Conservation (phyloP, 768 basidiomycete species). For the Pisolithus tinctorius region DNA sequence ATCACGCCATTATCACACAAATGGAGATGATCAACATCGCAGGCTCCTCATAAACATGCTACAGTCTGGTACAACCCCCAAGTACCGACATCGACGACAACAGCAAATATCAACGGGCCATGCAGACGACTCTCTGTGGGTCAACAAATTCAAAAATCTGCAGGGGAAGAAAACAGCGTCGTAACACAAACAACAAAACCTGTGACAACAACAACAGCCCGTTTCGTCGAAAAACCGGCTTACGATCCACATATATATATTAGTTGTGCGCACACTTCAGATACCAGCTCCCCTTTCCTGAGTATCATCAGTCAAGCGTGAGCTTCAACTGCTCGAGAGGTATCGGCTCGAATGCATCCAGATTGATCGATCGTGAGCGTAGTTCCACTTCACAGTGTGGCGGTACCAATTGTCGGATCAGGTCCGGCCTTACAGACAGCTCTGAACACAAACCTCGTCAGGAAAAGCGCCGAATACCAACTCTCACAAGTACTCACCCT, state of each 20-base stretch:
- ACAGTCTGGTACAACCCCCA: neutral
- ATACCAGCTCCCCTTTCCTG: conserved; percentile 18
- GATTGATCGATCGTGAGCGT: conserved; percentile 73
- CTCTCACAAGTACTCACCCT: conserved; percentile 54
- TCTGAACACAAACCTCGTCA: conserved; percentile 42
- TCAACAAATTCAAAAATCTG: conserved; percentile 2
- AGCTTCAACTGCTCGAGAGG: conserved; percentile 94
- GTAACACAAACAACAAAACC: conserved; percentile 20
- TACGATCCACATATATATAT: conserved; percentile 29
- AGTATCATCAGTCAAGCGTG: conserved; percentile 70
- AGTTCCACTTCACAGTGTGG: conserved; percentile 86
- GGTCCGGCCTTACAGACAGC: conserved; percentile 91
- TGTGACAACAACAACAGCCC: conserved; percentile 9
- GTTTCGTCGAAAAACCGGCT: conserved; percentile 4
- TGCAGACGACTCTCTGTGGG: neutral
- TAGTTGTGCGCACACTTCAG: conserved; percentile 30
- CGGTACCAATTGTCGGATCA: conserved; percentile 89
- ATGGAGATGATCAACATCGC: too few relatives aligned
- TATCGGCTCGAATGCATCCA: conserved; percentile 95
- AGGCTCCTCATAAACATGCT: neutral
- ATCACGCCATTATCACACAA: neutral
- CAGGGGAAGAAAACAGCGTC: conserved; percentile 1
- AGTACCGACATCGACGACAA: neutral
- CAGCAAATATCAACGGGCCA: conserved; percentile 3
- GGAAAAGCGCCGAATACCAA: conserved; percentile 1